Conservation (phyloP, 176 grass and related monocot species). For the Carex cristatella region DNA sequence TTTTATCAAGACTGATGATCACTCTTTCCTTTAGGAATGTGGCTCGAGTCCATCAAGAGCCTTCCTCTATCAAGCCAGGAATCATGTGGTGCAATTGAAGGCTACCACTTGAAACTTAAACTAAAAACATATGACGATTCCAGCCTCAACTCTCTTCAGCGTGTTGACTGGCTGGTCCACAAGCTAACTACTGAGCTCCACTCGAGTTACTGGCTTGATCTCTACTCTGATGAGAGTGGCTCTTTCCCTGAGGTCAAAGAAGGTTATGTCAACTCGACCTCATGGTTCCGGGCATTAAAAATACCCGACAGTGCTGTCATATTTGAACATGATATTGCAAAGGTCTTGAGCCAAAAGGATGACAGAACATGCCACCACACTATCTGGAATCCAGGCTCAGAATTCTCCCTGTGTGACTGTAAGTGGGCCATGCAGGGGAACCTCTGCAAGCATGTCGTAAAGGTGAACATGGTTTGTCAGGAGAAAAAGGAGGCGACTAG, state of each 20-base stretch:
- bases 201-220: slow-evolving; percentile 77
- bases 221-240: slow-evolving; percentile 75
- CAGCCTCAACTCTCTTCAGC: slow-evolving; percentile 64
- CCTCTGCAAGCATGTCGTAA: slow-evolving; percentile 85
- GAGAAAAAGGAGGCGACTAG: slow-evolving; percentile 31
- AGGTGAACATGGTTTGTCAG: slow-evolving; percentile 60
- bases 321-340: slow-evolving; percentile 50
- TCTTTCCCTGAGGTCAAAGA: slow-evolving; percentile 78
- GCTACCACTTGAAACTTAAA: slow-evolving; percentile 90
- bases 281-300: slow-evolving; percentile 69
- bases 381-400: slow-evolving; percentile 70
- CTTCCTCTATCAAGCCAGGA: slow-evolving; percentile 72
- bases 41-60: slow-evolving; percentile 71
- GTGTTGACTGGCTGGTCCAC: slow-evolving; percentile 89
- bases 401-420: slow-evolving; percentile 76
- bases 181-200: slow-evolving; percentile 91
- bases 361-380: slow-evolving; percentile 27
- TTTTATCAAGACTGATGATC: background rate
- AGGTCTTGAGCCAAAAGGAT: slow-evolving; percentile 68
- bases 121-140: slow-evolving; percentile 78
- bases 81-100: slow-evolving; percentile 67
- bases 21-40: slow-evolving; percentile 60
- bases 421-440: slow-evolving; percentile 83
- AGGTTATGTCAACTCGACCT: slow-evolving; percentile 71
- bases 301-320: slow-evolving; percentile 54